phyloP scores from a whole-genome alignment of 306 rosid genomes.

The Boehmeria nivea region DNA sequence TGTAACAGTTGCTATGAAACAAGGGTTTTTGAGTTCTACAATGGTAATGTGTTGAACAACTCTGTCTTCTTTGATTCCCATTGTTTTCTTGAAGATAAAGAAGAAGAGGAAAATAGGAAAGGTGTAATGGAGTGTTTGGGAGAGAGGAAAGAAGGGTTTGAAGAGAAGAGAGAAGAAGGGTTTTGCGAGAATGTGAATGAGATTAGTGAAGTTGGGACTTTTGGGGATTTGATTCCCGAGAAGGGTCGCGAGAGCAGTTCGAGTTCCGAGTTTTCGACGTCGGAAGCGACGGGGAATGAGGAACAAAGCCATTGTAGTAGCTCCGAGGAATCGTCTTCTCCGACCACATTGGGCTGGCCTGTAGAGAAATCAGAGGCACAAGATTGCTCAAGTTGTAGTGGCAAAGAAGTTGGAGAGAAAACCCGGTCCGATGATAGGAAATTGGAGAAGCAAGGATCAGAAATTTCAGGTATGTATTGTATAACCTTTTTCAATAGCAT shows the following conservation, averaged over 20 bases:
- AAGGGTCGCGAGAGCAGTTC: slow-evolving; percentile 71
- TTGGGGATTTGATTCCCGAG: slow-evolving; percentile 45
- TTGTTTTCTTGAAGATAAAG: slow-evolving; percentile 30
- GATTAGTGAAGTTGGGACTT: slow-evolving; percentile 30
- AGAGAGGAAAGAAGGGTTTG: slow-evolving; percentile 36
- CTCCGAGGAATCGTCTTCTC: slow-evolving; percentile 70
- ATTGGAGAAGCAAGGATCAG: slow-evolving; percentile 44
- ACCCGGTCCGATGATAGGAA: slow-evolving; percentile 40
- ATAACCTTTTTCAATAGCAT: neutral
- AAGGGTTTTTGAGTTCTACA: slow-evolving; percentile 27
- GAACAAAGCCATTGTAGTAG: slow-evolving; percentile 64
- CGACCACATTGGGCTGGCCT: slow-evolving; percentile 62
- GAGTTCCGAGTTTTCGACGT: slow-evolving; percentile 63
- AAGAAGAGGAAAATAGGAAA: slow-evolving; percentile 3
- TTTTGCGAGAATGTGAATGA: slow-evolving; percentile 20
- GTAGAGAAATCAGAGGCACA: slow-evolving; percentile 35
- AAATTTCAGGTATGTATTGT: slow-evolving; percentile 44
- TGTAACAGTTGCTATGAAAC: no score
- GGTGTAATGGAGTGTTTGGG: no score
- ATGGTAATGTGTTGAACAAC: slow-evolving; percentile 49
- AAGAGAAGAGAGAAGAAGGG: slow-evolving; percentile 26
- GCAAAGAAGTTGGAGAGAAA: slow-evolving; percentile 29
- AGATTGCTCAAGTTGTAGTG: slow-evolving; percentile 29
- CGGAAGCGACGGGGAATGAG: slow-evolving; percentile 71
- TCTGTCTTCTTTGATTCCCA: slow-evolving; percentile 44